These are phyloP conservation scores for Poronia punctata DNA, from an alignment of 495 filamentous ascomycete species.

Conservation along the genomic window DNA sequence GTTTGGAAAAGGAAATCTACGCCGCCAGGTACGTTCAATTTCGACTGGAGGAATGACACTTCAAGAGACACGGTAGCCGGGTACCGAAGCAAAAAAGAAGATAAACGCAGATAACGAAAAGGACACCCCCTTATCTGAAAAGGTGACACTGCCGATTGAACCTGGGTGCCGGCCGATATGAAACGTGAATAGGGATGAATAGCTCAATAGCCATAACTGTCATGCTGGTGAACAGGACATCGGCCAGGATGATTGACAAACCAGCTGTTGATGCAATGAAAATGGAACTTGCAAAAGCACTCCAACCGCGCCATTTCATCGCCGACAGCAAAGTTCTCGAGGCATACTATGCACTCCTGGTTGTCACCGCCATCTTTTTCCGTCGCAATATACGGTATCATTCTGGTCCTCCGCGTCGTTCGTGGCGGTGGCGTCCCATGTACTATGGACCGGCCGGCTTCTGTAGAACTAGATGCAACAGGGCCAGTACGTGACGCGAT, in stretches of 20 bases:
- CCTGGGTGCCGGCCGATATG: no score
- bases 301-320: constrained; percentile 76
- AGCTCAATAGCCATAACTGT: constrained; percentile 37
- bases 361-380: constrained; percentile 86
- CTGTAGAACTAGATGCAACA: constrained; percentile 13
- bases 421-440: constrained; percentile 20
- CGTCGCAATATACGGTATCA: constrained; percentile 66
- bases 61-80: no score
- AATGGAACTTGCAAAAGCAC: constrained; percentile 91
- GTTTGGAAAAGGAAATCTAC: no score
- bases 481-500: constrained; percentile 50
- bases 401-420: constrained; percentile 36
- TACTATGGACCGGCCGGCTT: constrained; percentile 3
- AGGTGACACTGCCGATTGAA: no score
- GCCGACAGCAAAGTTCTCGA: constrained; percentile 90
- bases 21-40: no score
- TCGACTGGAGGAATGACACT: no score
- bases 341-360: constrained; percentile 88
- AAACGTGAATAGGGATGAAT: background rate
- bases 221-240: constrained; percentile 52
- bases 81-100: no score
- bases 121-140: no score
- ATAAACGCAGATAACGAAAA: no score
- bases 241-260: constrained; percentile 44
- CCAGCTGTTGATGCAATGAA: constrained; percentile 55